These are phyloP conservation scores for Xylariaceae sp. DNA, from an alignment of 2,329 filamentous ascomycete species.

Conservation along the genomic window DNA sequence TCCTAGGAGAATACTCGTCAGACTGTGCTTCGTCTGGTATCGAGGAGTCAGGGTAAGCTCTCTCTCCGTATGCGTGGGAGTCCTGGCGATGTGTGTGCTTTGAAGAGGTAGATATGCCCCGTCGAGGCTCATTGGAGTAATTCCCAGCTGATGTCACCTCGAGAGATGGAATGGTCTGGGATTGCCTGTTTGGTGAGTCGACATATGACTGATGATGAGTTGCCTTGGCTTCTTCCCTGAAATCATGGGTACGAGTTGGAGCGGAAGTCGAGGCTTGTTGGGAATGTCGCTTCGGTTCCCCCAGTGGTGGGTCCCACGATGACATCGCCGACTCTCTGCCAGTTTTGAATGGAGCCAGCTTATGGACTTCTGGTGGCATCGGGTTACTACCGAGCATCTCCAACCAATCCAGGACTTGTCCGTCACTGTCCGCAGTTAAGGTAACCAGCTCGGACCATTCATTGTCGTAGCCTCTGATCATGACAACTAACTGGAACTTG, in stretches of 20 bases:
- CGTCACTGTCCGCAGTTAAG: constrained; percentile 69
- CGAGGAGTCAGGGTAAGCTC: constrained; percentile 36
- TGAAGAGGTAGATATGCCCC: constrained; percentile 15
- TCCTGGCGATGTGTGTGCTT: constrained; percentile 13
- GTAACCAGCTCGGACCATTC: constrained; percentile 83
- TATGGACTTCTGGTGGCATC: constrained; percentile 41
- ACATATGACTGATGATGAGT: constrained; percentile 32
- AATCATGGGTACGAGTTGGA: constrained; percentile 14
- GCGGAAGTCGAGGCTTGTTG: constrained; percentile 21
- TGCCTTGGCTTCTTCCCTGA: constrained; percentile 28
- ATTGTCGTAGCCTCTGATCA: constrained; percentile 70
- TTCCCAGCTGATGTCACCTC: constrained; percentile 38
- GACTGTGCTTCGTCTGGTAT: constrained; percentile 33
- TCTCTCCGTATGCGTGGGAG: constrained; percentile 33
- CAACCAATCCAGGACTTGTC: constrained; percentile 80
- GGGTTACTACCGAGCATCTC: constrained; percentile 61
- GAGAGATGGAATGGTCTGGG: constrained; percentile 27
- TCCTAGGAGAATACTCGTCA: constrained; percentile 31
- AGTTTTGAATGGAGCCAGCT: constrained; percentile 29
- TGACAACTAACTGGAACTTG: constrained; percentile 70
- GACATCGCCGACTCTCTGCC: constrained; percentile 23
- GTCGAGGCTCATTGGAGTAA: constrained; percentile 25
- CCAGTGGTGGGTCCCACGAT: constrained; percentile 35
- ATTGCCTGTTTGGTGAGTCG: constrained; percentile 30
- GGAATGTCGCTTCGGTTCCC: constrained; percentile 32